These are phyloP conservation scores for Shiraia bambusicola DNA, from an alignment of 2,329 filamentous ascomycete species.

Conservation along the genomic window DNA sequence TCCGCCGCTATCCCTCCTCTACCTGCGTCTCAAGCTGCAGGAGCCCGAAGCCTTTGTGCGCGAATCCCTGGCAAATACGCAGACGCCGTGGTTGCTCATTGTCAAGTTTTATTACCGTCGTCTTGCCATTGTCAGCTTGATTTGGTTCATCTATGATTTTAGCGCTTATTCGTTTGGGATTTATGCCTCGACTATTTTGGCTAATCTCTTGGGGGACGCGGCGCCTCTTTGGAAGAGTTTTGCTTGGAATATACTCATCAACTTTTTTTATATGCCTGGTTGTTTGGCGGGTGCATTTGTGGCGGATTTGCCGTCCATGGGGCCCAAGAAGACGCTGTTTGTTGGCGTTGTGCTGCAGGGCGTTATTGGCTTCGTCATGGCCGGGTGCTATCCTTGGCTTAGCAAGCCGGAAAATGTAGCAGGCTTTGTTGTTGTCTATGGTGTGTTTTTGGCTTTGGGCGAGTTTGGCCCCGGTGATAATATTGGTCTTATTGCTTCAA, in stretches of 20 bases:
- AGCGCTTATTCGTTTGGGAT: constrained; percentile 82
- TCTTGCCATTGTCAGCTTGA: constrained; percentile 55
- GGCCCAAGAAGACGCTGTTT: constrained; percentile 72
- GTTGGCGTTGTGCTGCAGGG: constrained; percentile 72
- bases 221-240: constrained; percentile 74
- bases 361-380: constrained; percentile 85
- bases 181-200: constrained; percentile 75
- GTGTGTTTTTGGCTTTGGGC: constrained; percentile 73
- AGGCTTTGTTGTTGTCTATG: constrained; percentile 77
- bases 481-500: constrained; percentile 82
- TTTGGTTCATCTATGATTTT: constrained; percentile 66
- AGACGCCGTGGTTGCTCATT: constrained; percentile 47
- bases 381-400: constrained; percentile 72
- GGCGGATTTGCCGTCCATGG: constrained; percentile 67
- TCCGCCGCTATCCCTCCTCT: constrained; percentile 57
- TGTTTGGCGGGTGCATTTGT: constrained; percentile 75
- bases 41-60: constrained; percentile 56
- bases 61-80: constrained; percentile 50
- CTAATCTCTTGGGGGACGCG: constrained; percentile 60
- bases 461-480: constrained; percentile 89
- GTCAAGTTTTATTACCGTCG: constrained; percentile 58
- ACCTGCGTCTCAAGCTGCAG: constrained; percentile 58
- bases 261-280: constrained; percentile 85
- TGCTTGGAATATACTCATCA: constrained; percentile 87
- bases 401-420: constrained; percentile 66